phyloP scores from a whole-genome alignment of 148 eudicot genomes.

The Rhododendron henanense region DNA sequence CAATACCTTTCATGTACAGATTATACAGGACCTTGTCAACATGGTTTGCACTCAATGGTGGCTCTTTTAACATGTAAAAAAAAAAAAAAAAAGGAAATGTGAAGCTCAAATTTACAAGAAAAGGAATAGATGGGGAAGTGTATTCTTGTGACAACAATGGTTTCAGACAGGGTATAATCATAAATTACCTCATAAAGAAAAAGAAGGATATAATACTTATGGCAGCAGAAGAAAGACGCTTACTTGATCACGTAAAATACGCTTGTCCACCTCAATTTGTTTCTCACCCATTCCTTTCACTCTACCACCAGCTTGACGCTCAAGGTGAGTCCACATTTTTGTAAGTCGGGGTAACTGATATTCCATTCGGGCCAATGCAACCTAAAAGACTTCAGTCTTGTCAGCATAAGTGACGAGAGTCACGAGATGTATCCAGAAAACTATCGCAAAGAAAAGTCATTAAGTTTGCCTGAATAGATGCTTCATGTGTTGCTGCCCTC shows the following conservation, averaged over 20 bases:
- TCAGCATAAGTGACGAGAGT: neutral
- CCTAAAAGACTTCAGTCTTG: slow-evolving; percentile 35
- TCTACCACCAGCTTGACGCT: slow-evolving; percentile 94
- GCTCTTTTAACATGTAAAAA: neutral
- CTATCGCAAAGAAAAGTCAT: neutral
- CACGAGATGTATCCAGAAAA: neutral
- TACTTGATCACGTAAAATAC: slow-evolving; percentile 90
- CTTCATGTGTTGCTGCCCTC: slow-evolving; percentile 99
- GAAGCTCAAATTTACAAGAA: neutral
- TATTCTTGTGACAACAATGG: neutral
- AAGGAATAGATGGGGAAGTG: neutral
- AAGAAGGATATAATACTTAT: neutral
- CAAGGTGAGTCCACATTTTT: slow-evolving; percentile 96
- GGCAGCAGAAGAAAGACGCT: slow-evolving; percentile 28
- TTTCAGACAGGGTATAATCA: neutral
- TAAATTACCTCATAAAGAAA: neutral
- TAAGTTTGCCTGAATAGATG: slow-evolving; percentile 73
- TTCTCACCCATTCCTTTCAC: slow-evolving; percentile 99
- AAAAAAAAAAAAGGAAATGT: neutral
- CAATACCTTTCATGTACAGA: neutral
- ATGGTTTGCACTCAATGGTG: neutral
- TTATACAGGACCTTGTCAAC: neutral
- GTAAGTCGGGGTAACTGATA: slow-evolving; percentile 92
- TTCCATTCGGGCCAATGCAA: slow-evolving; percentile 93
- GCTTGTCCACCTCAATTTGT: slow-evolving; percentile 99